phyloP scores from a whole-genome alignment of 805 yeast genomes.

The Metschnikowia corniflorae region DNA sequence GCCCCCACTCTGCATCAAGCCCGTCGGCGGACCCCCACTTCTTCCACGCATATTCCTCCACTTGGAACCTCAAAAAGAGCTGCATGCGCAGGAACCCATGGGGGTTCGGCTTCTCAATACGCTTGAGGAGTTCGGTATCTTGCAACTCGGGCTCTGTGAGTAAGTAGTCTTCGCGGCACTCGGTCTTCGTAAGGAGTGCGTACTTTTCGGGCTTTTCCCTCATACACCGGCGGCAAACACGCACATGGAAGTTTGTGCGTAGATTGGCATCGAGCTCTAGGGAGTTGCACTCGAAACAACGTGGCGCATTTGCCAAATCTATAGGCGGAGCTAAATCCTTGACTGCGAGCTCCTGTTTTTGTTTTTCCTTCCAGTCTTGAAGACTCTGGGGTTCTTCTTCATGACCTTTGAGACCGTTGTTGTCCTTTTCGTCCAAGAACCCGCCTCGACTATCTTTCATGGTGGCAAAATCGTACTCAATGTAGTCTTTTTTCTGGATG shows the following conservation, averaged over 20 bases:
- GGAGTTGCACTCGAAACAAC: slow-evolving; percentile 79
- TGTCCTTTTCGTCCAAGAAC: slow-evolving; percentile 43
- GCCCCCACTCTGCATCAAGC: slow-evolving; percentile 87
- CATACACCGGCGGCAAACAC: slow-evolving; percentile 80
- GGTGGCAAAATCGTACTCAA: slow-evolving; percentile 85
- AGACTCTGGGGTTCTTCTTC: slow-evolving; percentile 45
- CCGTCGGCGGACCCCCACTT: slow-evolving; percentile 94
- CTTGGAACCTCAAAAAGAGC: slow-evolving; percentile 81
- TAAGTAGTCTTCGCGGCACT: slow-evolving; percentile 87
- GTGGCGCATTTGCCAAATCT: slow-evolving; percentile 70
- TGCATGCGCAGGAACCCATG: slow-evolving; percentile 94
- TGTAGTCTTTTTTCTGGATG: slow-evolving; percentile 61
- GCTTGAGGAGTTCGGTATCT: slow-evolving; percentile 63
- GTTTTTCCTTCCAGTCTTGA: slow-evolving; percentile 49
- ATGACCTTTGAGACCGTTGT: slow-evolving; percentile 12
- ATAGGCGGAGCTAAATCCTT: slow-evolving; percentile 68
- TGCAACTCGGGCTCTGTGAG: slow-evolving; percentile 89
- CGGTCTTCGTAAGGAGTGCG: slow-evolving; percentile 89
- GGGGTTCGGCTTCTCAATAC: slow-evolving; percentile 90
- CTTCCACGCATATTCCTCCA: slow-evolving; percentile 88
- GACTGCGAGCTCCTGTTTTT: slow-evolving; percentile 34
- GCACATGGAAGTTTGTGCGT: slow-evolving; percentile 59
- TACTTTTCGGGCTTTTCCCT: slow-evolving; percentile 80
- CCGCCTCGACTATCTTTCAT: slow-evolving; percentile 91
- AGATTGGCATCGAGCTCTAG: slow-evolving; percentile 76